Conservation (phyloP, 805 yeast species). For the Candida suzukii region DNA sequence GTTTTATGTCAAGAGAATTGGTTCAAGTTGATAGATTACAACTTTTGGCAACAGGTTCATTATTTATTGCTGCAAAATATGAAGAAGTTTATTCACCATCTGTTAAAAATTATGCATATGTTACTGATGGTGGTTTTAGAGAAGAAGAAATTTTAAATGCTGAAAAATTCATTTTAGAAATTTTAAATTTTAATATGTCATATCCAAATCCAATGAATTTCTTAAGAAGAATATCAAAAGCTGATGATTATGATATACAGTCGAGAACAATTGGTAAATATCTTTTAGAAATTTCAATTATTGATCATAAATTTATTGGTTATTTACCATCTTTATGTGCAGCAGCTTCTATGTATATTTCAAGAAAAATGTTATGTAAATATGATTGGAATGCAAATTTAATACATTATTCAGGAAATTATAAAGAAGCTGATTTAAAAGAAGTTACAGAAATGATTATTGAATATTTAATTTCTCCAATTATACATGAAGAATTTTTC, state of each 20-base stretch:
- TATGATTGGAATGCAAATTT: constrained; percentile 78
- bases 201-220: constrained; percentile 91
- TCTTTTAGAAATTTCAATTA: constrained; percentile 66
- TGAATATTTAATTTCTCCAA: constrained; percentile 72
- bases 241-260: constrained; percentile 82
- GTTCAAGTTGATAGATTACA: constrained; percentile 78
- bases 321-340: constrained; percentile 70
- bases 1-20: constrained; percentile 69
- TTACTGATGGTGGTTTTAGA: constrained; percentile 78
- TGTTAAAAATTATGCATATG: constrained; percentile 76
- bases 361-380: constrained; percentile 65
- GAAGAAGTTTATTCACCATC: constrained; percentile 90
- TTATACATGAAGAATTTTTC: constrained; percentile 87
- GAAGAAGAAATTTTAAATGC: constrained; percentile 79
- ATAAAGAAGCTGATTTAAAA: constrained; percentile 61
- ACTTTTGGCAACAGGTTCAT: constrained; percentile 75
- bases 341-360: constrained; percentile 83
- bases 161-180: constrained; percentile 70
- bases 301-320: constrained; percentile 71
- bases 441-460: constrained; percentile 70
- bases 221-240: constrained; percentile 79
- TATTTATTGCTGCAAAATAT: constrained; percentile 87
- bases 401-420: constrained; percentile 89
- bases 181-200: constrained; percentile 65
- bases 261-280: constrained; percentile 83